Conservation (phyloP, 148 eudicot species). For the Camellia granthamiana region DNA sequence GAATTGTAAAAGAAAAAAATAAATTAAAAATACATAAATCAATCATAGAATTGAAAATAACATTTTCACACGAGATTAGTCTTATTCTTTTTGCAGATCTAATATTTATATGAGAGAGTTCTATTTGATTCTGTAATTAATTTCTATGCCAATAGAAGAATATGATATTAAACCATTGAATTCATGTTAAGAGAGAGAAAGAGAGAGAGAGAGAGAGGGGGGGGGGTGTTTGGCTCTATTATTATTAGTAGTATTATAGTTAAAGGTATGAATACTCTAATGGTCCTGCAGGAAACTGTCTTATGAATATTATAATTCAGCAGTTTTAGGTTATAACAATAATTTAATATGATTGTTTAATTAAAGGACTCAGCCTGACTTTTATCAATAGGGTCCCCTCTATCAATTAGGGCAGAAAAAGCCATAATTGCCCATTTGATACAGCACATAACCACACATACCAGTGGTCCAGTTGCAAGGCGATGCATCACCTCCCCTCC, state of each 20-base stretch:
- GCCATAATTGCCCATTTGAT: slow-evolving; percentile 4
- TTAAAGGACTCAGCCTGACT: background rate
- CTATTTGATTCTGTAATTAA: too few species aligned
- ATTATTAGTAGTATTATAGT: slow-evolving; percentile 5
- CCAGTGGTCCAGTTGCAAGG: slow-evolving; percentile 18
- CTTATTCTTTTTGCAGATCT: too few species aligned
- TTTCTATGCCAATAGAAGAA: too few species aligned
- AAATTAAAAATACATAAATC: too few species aligned
- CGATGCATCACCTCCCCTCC: background rate
- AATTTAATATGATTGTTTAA: background rate
- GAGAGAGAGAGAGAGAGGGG: slow-evolving; percentile 6
- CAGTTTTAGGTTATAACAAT: slow-evolving; percentile 2
- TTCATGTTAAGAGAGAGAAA: slow-evolving; percentile 17
- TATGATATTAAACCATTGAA: slow-evolving; percentile 16
- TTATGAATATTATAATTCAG: slow-evolving; percentile 1
- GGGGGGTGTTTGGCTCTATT: slow-evolving; percentile 13
- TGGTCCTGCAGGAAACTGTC: slow-evolving; percentile 7
- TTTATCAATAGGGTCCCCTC: slow-evolving; percentile 11
- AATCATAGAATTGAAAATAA: too few species aligned
- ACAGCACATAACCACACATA: background rate
- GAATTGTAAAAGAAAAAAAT: too few species aligned
- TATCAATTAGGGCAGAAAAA: slow-evolving; percentile 9
- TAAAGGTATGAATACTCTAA: slow-evolving; percentile 13
- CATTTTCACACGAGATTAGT: too few species aligned
- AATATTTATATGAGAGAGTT: too few species aligned